phyloP scores from a whole-genome alignment of 2,329 filamentous ascomycete genomes.

The Sclerotinia subarctica region DNA sequence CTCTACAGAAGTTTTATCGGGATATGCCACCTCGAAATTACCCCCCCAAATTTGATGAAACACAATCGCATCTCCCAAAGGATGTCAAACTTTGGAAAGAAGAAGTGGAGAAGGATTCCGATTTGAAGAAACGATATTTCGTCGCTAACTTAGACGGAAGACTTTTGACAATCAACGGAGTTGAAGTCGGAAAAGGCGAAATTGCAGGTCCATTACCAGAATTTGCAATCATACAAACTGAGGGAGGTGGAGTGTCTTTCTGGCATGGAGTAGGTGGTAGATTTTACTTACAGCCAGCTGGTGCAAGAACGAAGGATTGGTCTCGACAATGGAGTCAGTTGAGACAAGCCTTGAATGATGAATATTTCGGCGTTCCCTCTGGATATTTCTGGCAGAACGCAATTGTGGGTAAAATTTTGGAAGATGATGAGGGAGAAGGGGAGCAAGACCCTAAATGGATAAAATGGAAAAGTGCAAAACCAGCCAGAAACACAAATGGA shows the following conservation, averaged over 20 bases:
- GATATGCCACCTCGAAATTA: conserved; percentile 30
- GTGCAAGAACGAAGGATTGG: conserved; percentile 3
- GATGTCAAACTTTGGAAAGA: conserved; percentile 30
- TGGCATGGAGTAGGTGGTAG: conserved; percentile 34
- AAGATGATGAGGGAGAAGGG: conserved; percentile 16
- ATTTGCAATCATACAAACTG: conserved; percentile 35
- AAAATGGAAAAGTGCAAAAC: conserved; percentile 14
- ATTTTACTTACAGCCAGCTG: conserved; percentile 21
- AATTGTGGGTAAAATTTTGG: conserved; percentile 23
- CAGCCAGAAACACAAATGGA: neutral
- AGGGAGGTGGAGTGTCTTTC: conserved; percentile 33
- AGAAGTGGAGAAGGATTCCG: conserved; percentile 27
- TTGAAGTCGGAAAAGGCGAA: conserved; percentile 30
- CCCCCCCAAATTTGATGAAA: conserved; percentile 21
- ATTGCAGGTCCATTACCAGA: conserved; percentile 36
- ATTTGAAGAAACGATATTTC: conserved; percentile 30
- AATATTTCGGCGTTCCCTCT: conserved; percentile 21
- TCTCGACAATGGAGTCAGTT: conserved; percentile 25
- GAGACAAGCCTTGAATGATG: conserved; percentile 15
- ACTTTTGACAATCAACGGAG: conserved; percentile 33
- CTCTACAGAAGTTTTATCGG: conserved; percentile 24
- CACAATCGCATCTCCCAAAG: conserved; percentile 18
- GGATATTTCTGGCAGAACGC: conserved; percentile 30
- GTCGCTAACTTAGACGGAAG: conserved; percentile 33
- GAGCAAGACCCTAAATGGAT: conserved; percentile 17